Evolutionary conservation across 2,329 filamentous ascomycete genomes (phyloP).

Genomic region (Pyricularia grisea): DNA sequence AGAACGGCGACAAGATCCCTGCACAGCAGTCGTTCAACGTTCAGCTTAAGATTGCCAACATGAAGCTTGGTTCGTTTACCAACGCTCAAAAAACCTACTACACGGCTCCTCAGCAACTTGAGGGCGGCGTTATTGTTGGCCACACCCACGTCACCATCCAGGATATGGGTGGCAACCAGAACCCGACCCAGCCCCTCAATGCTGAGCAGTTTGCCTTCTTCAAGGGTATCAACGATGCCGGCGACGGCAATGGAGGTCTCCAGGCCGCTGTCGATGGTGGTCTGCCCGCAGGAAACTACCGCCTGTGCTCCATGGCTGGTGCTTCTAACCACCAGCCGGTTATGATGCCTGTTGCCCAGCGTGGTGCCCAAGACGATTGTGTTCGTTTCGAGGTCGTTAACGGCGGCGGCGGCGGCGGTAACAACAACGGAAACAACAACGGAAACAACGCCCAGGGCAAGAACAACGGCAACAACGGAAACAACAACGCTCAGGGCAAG

Average conservation of each 20-base stretch:
- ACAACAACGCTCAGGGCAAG: conserved; percentile 7
- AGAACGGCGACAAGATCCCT: conserved; percentile 37
- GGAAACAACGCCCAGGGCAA: conserved; percentile 13
- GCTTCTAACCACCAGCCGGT: conserved; percentile 59
- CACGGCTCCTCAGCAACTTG: conserved; percentile 46
- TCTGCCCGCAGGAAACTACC: conserved; percentile 53
- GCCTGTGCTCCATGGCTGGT: conserved; percentile 53
- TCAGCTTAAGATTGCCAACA: conserved; percentile 41
- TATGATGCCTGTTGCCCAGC: conserved; percentile 57
- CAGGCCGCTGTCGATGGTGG: conserved; percentile 44
- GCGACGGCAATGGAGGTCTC: conserved; percentile 45
- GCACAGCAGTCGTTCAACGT: conserved; percentile 43
- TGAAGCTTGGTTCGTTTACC: conserved; percentile 49
- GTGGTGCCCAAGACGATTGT: conserved; percentile 58
- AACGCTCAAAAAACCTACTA: conserved; percentile 53
- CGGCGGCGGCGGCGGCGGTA: conserved; percentile 12
- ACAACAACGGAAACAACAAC: conserved; percentile 7
- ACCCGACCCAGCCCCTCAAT: conserved; percentile 42
- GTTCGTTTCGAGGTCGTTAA: conserved; percentile 44
- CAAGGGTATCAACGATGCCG: conserved; percentile 57
- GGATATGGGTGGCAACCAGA: conserved; percentile 39
- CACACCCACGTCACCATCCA: conserved; percentile 55
- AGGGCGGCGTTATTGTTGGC: conserved; percentile 44
- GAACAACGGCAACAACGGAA: conserved; percentile 10
- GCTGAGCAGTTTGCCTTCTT: conserved; percentile 50